Percentiles rank a stretch among this genome's conserved stretches.
phyloP scores from a whole-genome alignment of 1,284 basidiomycete genomes.

The Cutaneotrichosporon mucoides region DNA sequence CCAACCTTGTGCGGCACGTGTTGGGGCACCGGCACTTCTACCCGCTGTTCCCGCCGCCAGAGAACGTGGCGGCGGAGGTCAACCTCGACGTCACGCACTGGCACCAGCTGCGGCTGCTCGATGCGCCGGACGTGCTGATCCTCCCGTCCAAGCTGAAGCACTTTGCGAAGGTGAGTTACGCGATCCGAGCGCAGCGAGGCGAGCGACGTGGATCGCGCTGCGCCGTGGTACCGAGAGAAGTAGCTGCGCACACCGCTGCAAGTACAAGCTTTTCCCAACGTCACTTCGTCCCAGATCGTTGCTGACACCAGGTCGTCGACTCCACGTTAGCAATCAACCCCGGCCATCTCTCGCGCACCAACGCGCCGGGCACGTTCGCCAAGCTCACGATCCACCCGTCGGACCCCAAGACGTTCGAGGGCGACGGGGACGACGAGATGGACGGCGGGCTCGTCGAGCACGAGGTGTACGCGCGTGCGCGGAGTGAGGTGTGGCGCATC shows the following conservation, averaged over 20 bases:
- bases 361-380: conserved; percentile 47
- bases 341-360: conserved; percentile 36
- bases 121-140: conserved; percentile 74
- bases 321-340: conserved; percentile 49
- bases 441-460: conserved; percentile 36
- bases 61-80: conserved; percentile 67
- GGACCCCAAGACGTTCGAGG: conserved; percentile 21
- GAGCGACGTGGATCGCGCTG: no score
- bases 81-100: conserved; percentile 80
- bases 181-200: no score
- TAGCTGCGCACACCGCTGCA: no score
- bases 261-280: no score
- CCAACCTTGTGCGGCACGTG: conserved; percentile 71
- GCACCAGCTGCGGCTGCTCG: conserved; percentile 47
- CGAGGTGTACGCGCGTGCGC: conserved; percentile 41
- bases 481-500: conserved; percentile 45
- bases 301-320: conserved; percentile 35
- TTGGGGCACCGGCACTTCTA: conserved; percentile 91
- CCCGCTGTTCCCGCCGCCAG: conserved; percentile 83
- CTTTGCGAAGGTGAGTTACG: conserved; percentile 59
- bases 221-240: no score
- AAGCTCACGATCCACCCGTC: conserved; percentile 46
- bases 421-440: conserved; percentile 19
- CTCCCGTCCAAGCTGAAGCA: conserved; percentile 79
- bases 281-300: no score